Percentiles rank a stretch among this genome's conserved stretches.
These are phyloP conservation scores for Diaporthe vexans DNA, from an alignment of 2,329 filamentous ascomycete species.

Conservation along the genomic window DNA sequence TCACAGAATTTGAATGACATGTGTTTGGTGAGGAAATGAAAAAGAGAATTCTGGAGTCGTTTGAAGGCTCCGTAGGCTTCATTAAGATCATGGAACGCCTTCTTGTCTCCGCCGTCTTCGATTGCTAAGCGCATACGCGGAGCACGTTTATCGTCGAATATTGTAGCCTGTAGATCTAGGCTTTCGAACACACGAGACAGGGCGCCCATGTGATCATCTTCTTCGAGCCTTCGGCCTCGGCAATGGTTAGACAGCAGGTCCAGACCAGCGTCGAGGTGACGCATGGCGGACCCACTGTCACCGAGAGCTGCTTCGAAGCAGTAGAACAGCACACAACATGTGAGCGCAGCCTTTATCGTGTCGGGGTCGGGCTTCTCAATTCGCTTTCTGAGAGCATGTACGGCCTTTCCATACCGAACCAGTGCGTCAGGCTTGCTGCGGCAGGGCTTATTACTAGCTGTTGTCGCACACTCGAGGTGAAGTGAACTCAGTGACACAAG, in stretches of 20 bases:
- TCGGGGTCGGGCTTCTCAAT: not conserved
- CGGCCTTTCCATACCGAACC: not conserved
- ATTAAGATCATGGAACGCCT: not conserved
- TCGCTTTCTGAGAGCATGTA: not conserved
- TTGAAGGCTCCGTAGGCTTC: not conserved
- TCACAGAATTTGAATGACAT: not conserved
- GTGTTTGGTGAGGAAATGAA: not conserved
- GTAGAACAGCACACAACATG: not conserved
- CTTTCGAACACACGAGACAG: not conserved
- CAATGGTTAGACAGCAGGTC: not conserved
- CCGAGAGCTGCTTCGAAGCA: slow-evolving; percentile 1
- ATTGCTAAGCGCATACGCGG: not conserved
- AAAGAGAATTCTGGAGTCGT: not conserved
- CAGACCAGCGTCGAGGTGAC: not conserved
- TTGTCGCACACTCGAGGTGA: not conserved
- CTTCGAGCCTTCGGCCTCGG: not conserved
- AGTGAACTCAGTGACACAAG: not conserved
- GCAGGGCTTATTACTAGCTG: not conserved
- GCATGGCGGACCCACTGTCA: not conserved
- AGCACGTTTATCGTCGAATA: not conserved
- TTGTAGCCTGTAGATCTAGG: slow-evolving; percentile 4
- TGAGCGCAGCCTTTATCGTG: not conserved
- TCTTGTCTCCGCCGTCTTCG: not conserved
- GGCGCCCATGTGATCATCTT: not conserved
- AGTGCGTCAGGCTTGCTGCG: not conserved